These are phyloP conservation scores for Leonotis leonurus DNA, from an alignment of 257 asterid species.

Conservation along the genomic window DNA sequence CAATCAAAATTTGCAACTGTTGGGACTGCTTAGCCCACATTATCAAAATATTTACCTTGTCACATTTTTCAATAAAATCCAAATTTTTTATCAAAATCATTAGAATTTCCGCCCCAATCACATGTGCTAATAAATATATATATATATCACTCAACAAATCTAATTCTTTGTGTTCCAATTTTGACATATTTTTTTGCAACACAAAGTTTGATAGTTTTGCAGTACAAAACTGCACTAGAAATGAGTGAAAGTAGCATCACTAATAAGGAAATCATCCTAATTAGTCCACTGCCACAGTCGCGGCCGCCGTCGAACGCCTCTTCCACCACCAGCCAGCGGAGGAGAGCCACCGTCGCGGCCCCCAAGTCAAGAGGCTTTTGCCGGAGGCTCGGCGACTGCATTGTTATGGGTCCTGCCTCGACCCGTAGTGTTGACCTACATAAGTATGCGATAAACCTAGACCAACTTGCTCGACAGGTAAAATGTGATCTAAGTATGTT, in stretches of 20 bases:
- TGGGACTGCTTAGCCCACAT: neutral
- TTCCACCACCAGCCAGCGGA: conserved; percentile 14
- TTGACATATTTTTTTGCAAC: neutral
- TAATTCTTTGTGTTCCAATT: neutral
- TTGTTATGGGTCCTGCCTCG: conserved; percentile 42
- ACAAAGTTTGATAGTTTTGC: neutral
- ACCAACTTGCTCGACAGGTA: conserved; percentile 28
- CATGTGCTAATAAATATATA: conserved; percentile 10
- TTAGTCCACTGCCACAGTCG: conserved; percentile 10
- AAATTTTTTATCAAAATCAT: conserved; percentile 7
- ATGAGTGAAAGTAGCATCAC: conserved; percentile 20
- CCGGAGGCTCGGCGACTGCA: conserved; percentile 35
- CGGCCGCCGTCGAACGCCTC: neutral
- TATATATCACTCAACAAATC: neutral
- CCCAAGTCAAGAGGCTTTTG: conserved; percentile 31
- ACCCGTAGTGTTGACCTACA: neutral
- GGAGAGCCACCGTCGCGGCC: neutral
- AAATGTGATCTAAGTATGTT: too few relatives aligned
- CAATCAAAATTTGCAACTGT: neutral
- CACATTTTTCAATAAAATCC: neutral
- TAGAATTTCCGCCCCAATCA: conserved; percentile 36
- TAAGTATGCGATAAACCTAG: neutral
- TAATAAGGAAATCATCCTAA: conserved; percentile 9
- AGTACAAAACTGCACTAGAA: neutral
- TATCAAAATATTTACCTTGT: neutral